These are phyloP conservation scores for Litchi chinensis DNA, from an alignment of 345 rosid species.

Conservation along the genomic window DNA sequence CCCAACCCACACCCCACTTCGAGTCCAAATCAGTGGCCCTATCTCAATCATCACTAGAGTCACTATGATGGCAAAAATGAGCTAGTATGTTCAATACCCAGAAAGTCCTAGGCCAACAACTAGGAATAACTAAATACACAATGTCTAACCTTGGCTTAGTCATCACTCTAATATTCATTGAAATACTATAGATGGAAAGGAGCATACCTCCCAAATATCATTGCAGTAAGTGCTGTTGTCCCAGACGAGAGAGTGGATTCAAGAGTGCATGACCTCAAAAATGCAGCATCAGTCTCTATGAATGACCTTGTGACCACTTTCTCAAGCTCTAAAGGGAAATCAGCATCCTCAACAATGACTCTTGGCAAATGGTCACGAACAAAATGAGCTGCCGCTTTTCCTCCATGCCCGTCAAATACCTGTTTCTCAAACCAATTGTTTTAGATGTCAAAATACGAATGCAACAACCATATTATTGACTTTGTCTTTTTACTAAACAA, in stretches of 20 bases:
- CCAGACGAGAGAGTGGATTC: constrained; percentile 66
- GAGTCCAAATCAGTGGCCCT: no score
- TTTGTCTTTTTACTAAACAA: background rate
- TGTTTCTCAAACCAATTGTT: constrained; percentile 25
- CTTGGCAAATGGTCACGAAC: constrained; percentile 82
- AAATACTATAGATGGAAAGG: background rate
- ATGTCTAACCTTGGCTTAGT: background rate
- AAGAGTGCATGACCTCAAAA: constrained; percentile 54
- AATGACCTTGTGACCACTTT: constrained; percentile 69
- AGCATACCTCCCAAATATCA: constrained; percentile 73
- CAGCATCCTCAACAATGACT: constrained; percentile 76
- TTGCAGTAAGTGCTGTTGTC: constrained; percentile 83
- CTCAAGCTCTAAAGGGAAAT: constrained; percentile 70
- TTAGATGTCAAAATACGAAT: background rate
- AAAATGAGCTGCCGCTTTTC: constrained; percentile 69
- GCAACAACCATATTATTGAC: background rate
- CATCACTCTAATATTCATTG: background rate
- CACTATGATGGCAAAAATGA: background rate
- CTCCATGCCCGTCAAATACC: constrained; percentile 95
- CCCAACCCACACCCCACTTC: no score
- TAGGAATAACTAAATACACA: background rate
- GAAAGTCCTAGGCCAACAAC: background rate
- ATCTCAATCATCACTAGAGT: background rate
- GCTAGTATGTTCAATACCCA: background rate
- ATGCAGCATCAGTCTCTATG: constrained; percentile 72